Conservation (phyloP, 164 flowering plant species). For the Vitis cinerea region DNA sequence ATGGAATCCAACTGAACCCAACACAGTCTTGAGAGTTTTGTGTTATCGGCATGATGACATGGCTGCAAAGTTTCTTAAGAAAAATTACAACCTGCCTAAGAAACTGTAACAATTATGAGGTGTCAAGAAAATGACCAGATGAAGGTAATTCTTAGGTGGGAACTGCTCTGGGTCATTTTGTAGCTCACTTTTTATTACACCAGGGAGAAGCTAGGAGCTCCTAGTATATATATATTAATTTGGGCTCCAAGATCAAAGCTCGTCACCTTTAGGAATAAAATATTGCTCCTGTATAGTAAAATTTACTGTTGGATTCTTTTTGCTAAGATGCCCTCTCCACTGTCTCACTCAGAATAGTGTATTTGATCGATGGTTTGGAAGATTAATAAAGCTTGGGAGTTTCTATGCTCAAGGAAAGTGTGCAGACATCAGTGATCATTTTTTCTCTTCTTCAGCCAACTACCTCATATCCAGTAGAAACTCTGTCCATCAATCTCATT, state of each 20-base stretch:
- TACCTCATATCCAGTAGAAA: too few relatives aligned
- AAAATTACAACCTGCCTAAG: constrained; percentile 69
- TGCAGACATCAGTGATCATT: too few relatives aligned
- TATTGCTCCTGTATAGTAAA: neutral
- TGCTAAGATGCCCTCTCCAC: too few relatives aligned
- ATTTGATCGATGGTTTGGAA: too few relatives aligned
- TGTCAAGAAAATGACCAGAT: neutral
- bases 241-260: neutral
- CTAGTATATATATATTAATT: neutral
- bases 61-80: constrained; percentile 78
- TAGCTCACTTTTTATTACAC: neutral
- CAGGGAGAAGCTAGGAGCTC: neutral
- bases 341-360: too few relatives aligned
- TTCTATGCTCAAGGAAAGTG: too few relatives aligned
- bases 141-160: neutral
- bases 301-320: constrained; percentile 1
- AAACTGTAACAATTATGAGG: constrained; percentile 34
- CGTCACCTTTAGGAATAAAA: neutral
- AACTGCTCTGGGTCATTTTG: constrained; percentile 4
- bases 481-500: too few relatives aligned
- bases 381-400: too few relatives aligned
- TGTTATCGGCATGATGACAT: constrained; percentile 70
- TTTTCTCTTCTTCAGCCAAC: too few relatives aligned
- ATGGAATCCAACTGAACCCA: constrained; percentile 76
- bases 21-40: constrained; percentile 70